Percentiles rank a stretch among this genome's conserved stretches.
These are phyloP conservation scores for Aspergillus fumigatus DNA, from an alignment of 2,329 filamentous ascomycete genomes.

Conservation along the genomic window DNA sequence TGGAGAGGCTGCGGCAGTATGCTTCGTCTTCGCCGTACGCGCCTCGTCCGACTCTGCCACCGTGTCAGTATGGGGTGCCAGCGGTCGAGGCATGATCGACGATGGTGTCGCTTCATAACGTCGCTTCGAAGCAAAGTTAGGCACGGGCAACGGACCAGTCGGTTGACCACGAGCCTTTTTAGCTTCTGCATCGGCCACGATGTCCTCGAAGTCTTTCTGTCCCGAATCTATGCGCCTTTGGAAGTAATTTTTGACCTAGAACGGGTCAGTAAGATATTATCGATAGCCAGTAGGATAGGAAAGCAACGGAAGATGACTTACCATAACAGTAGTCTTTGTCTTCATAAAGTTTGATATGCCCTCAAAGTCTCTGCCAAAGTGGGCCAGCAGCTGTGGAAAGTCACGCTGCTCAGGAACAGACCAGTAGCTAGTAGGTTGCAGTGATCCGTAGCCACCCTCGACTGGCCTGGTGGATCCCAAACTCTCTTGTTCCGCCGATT, in stretches of 20 bases:
- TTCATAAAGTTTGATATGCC: slow-evolving; percentile 49
- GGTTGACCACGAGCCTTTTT: slow-evolving; percentile 43
- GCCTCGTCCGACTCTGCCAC: slow-evolving; percentile 29
- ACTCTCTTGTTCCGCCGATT: slow-evolving; percentile 29
- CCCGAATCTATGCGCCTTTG: slow-evolving; percentile 41
- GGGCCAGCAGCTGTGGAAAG: slow-evolving; percentile 42
- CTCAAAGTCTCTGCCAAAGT: slow-evolving; percentile 47
- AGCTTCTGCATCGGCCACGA: slow-evolving; percentile 39
- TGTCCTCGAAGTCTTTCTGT: slow-evolving; percentile 42
- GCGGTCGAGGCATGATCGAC: slow-evolving; percentile 36
- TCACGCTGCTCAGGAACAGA: slow-evolving; percentile 48
- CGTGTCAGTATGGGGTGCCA: slow-evolving; percentile 40
- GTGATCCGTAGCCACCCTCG: slow-evolving; percentile 33
- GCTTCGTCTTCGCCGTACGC: slow-evolving; percentile 29
- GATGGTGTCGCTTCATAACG: slow-evolving; percentile 45
- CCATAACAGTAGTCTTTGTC: slow-evolving; percentile 50
- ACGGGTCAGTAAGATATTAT: background rate
- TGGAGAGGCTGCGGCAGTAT: slow-evolving; percentile 28
- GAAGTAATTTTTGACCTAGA: slow-evolving; percentile 49
- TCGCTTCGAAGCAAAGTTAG: slow-evolving; percentile 42
- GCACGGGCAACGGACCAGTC: slow-evolving; percentile 41
- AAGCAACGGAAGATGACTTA: slow-evolving; percentile 22
- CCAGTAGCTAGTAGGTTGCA: slow-evolving; percentile 49
- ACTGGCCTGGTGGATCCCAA: slow-evolving; percentile 17
- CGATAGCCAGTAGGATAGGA: background rate